These are phyloP conservation scores for Ehretia macrophylla DNA, from an alignment of 257 asterid genomes.

Conservation along the genomic window DNA sequence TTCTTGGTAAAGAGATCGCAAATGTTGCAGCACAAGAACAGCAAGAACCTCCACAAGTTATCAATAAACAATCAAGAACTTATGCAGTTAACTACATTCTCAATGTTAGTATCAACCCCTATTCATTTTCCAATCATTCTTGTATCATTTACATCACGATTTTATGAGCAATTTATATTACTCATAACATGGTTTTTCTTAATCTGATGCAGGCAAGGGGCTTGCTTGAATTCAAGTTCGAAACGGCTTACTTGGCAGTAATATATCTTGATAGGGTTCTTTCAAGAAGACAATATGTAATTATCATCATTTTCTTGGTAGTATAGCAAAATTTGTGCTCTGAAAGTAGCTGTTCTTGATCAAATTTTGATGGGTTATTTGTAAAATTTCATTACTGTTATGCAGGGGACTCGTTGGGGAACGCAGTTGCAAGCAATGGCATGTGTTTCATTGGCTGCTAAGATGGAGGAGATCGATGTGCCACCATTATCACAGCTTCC, in stretches of 20 bases:
- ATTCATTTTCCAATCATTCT: background rate
- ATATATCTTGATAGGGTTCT: slow-evolving; percentile 54
- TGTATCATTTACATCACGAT: background rate
- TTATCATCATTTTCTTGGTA: slow-evolving; percentile 10
- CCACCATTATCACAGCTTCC: slow-evolving; percentile 38
- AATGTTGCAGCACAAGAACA: slow-evolving; percentile 16
- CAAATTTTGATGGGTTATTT: background rate
- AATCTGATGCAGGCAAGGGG: slow-evolving; percentile 24
- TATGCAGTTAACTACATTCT: slow-evolving; percentile 48
- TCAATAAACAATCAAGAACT: slow-evolving; percentile 31
- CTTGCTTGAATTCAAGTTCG: slow-evolving; percentile 37
- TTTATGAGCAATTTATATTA: too few relatives aligned
- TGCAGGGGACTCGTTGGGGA: slow-evolving; percentile 40
- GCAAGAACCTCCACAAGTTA: slow-evolving; percentile 8
- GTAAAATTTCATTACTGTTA: background rate
- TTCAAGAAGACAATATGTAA: slow-evolving; percentile 42
- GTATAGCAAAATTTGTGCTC: background rate
- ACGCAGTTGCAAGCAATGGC: slow-evolving; percentile 39
- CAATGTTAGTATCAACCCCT: slow-evolving; percentile 15
- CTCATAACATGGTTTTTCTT: slow-evolving; percentile 1
- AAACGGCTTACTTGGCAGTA: slow-evolving; percentile 48
- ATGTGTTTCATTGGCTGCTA: slow-evolving; percentile 65
- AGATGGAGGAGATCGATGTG: slow-evolving; percentile 45
- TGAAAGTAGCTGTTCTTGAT: background rate
- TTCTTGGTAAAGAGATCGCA: slow-evolving; percentile 36